Conservation (phyloP, 805 yeast species). For the Kregervanrija pseudodelftensis region DNA sequence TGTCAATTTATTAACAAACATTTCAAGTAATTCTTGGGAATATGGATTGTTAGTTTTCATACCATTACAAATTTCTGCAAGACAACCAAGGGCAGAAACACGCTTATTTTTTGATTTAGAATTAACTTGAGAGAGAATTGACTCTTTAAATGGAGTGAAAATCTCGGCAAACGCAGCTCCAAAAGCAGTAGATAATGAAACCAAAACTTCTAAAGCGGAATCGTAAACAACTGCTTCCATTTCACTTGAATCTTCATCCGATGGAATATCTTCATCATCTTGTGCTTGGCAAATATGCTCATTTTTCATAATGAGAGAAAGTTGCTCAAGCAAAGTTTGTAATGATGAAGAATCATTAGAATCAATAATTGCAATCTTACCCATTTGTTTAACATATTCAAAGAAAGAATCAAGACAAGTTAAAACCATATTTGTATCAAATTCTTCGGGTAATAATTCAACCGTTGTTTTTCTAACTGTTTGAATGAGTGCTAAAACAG, state of each 20-base stretch:
- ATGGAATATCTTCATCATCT: slow-evolving; percentile 35
- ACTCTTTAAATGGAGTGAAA: slow-evolving; percentile 64
- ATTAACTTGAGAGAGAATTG: slow-evolving; percentile 47
- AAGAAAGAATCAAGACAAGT: slow-evolving; percentile 68
- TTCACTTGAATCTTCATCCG: slow-evolving; percentile 47
- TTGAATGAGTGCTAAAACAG: slow-evolving; percentile 51
- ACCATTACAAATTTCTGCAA: slow-evolving; percentile 82
- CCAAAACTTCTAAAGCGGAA: slow-evolving; percentile 78
- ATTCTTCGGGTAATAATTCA: slow-evolving; percentile 64
- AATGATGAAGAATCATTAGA: slow-evolving; percentile 46
- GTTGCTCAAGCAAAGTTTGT: slow-evolving; percentile 61
- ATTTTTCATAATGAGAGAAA: slow-evolving; percentile 69
- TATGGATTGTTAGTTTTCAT: slow-evolving; percentile 61
- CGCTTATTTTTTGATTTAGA: slow-evolving; percentile 69
- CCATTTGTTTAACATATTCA: slow-evolving; percentile 61
- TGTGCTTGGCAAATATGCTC: slow-evolving; percentile 79
- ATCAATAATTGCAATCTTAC: slow-evolving; percentile 65
- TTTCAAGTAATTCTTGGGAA: slow-evolving; percentile 60
- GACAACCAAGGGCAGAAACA: slow-evolving; percentile 77
- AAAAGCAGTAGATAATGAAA: slow-evolving; percentile 66
- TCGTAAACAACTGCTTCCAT: slow-evolving; percentile 69
- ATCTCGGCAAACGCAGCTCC: slow-evolving; percentile 69
- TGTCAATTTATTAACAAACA: slow-evolving; percentile 61
- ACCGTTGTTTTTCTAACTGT: slow-evolving; percentile 64
- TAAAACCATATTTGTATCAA: slow-evolving; percentile 75